These are phyloP conservation scores for Alternaria triticina DNA, from an alignment of 2,329 filamentous ascomycete species.

Conservation along the genomic window DNA sequence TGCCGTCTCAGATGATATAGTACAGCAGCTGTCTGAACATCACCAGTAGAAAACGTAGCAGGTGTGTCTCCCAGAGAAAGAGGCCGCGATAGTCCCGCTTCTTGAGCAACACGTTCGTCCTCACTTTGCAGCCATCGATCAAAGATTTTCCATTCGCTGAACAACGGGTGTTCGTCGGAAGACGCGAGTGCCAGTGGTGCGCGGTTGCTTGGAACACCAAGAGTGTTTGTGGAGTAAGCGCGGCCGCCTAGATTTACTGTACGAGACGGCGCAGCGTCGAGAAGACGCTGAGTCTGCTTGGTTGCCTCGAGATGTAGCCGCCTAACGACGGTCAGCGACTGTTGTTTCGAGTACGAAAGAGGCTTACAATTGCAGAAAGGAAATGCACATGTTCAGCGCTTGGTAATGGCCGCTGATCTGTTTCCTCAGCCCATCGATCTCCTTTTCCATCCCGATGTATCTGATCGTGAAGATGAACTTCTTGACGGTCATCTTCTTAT, in stretches of 20 bases:
- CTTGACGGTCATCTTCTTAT: constrained; percentile 39
- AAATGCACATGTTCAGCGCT: constrained; percentile 40
- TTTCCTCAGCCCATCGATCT: constrained; percentile 37
- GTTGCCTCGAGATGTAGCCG: constrained; percentile 38
- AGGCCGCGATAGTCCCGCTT: constrained; percentile 23
- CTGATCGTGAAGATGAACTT: constrained; percentile 40
- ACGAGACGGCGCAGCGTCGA: constrained; percentile 31
- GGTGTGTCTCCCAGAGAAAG: constrained; percentile 32
- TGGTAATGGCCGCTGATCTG: constrained; percentile 40
- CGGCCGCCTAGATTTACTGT: constrained; percentile 35
- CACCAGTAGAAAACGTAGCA: constrained; percentile 18
- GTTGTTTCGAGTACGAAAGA: neutral
- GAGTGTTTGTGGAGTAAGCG: constrained; percentile 30
- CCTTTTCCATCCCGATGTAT: constrained; percentile 45
- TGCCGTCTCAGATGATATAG: constrained; percentile 37
- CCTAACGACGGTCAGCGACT: constrained; percentile 21
- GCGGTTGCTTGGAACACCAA: constrained; percentile 22
- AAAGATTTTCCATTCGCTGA: constrained; percentile 41
- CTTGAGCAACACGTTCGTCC: constrained; percentile 33
- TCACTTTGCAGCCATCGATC: constrained; percentile 36
- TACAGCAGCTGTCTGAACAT: constrained; percentile 35
- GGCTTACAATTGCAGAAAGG: constrained; percentile 38
- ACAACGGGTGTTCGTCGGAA: constrained; percentile 38
- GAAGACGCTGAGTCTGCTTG: constrained; percentile 27
- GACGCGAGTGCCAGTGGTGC: constrained; percentile 28